phyloP scores from a whole-genome alignment of 2,329 filamentous ascomycete species.

The Fusarium sambucinum region DNA sequence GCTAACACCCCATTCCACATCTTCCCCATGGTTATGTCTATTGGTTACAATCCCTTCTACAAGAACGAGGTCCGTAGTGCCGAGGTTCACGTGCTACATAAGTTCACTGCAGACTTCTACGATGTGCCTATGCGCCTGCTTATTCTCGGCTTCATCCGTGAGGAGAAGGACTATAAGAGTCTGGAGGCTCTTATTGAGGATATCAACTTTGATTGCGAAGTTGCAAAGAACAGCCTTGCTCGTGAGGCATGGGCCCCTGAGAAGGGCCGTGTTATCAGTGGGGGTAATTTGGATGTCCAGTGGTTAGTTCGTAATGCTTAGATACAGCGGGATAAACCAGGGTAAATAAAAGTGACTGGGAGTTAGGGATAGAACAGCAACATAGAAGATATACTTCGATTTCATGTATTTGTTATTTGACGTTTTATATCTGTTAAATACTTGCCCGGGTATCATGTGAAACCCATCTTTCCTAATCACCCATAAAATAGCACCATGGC shows the following conservation, averaged over 20 bases:
- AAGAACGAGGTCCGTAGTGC: constrained; percentile 88
- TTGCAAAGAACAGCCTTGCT: constrained; percentile 78
- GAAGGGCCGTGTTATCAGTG: constrained; percentile 52
- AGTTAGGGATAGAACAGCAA: constrained; percentile 44
- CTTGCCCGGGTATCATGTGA: constrained; percentile 44
- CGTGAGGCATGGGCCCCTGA: constrained; percentile 70
- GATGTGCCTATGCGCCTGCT: constrained; percentile 81
- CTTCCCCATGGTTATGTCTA: constrained; percentile 91
- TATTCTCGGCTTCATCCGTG: constrained; percentile 87
- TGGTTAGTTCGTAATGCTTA: constrained; percentile 55
- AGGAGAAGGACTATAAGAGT: constrained; percentile 88
- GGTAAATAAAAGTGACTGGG: constrained; percentile 27
- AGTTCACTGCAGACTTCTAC: constrained; percentile 87
- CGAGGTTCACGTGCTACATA: constrained; percentile 89
- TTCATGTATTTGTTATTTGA: constrained; percentile 33
- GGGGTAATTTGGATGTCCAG: constrained; percentile 52
- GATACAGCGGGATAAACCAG: constrained; percentile 8
- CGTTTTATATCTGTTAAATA: constrained; percentile 36
- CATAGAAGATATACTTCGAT: constrained; percentile 33
- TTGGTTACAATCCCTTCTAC: constrained; percentile 98
- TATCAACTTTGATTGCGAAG: constrained; percentile 89
- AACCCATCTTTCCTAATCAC: constrained; percentile 29
- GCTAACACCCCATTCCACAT: constrained; percentile 57
- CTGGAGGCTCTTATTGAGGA: constrained; percentile 87
- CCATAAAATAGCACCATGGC: constrained; percentile 26